Percentiles rank a stretch among this genome's conserved stretches.
These are phyloP conservation scores for Periconia digitata DNA, from an alignment of 2,329 filamentous ascomycete genomes.

Conservation along the genomic window DNA sequence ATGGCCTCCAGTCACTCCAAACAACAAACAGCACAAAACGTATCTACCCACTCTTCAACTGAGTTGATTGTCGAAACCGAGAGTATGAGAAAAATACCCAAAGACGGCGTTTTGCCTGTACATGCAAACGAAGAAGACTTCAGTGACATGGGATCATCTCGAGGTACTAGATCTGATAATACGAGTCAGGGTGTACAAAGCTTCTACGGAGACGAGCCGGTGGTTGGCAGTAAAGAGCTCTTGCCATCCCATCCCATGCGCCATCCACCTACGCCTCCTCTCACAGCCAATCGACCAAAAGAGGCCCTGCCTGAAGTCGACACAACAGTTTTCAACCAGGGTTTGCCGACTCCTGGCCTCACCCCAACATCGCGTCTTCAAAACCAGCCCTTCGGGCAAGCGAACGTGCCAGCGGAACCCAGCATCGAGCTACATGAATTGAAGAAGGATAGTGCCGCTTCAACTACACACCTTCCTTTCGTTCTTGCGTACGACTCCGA, in stretches of 20 bases:
- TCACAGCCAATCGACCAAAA: constrained; percentile 39
- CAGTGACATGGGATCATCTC: constrained; percentile 56
- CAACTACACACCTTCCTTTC: constrained; percentile 67
- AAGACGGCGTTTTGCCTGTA: constrained; percentile 45
- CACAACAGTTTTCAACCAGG: constrained; percentile 36
- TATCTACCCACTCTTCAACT: constrained; percentile 52
- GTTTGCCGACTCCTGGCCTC: constrained; percentile 41
- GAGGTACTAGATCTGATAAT: constrained; percentile 47
- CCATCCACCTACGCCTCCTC: constrained; percentile 48
- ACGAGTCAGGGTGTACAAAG: constrained; percentile 47
- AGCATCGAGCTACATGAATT: constrained; percentile 25
- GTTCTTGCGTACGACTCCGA: constrained; percentile 80
- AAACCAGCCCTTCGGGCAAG: constrained; percentile 24
- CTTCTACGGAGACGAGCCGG: constrained; percentile 53
- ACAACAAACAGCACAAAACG: constrained; percentile 13
- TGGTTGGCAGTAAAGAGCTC: constrained; percentile 32
- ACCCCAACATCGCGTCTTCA: constrained; percentile 36
- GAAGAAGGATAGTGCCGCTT: constrained; percentile 12
- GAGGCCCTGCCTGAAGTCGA: constrained; percentile 21
- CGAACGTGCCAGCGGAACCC: constrained; percentile 20
- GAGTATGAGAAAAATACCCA: constrained; percentile 52
- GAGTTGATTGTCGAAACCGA: constrained; percentile 55
- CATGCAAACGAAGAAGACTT: constrained; percentile 51
- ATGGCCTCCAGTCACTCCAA: constrained; percentile 15
- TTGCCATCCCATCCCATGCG: constrained; percentile 37